A percentile compares a stretch with the other conserved stretches of the same genome.
phyloP scores from a whole-genome alignment of 2,329 filamentous ascomycete genomes.

The Corinectria fuckeliana region DNA sequence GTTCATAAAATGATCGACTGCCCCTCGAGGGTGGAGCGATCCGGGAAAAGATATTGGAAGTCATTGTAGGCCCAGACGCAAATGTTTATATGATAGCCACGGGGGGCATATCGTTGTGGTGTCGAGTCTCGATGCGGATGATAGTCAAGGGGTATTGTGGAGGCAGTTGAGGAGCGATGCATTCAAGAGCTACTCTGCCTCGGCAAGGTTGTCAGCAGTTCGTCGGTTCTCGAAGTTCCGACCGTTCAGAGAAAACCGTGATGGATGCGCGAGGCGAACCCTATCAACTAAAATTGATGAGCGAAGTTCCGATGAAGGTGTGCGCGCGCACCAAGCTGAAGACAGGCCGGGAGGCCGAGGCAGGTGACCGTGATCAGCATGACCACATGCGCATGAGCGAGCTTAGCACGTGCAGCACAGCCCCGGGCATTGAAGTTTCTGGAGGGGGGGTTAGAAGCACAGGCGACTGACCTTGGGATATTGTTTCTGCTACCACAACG shows the following conservation, averaged over 20 bases:
- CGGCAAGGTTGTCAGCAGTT: background rate
- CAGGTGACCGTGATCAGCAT: constrained; percentile 35
- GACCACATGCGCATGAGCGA: constrained; percentile 33
- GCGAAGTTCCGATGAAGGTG: background rate
- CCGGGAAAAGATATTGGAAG: constrained; percentile 56
- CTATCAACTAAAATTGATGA: background rate
- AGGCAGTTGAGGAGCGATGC: background rate
- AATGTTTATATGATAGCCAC: constrained; percentile 13
- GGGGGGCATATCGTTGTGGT: constrained; percentile 25
- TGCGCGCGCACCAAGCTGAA: background rate
- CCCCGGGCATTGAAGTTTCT: background rate
- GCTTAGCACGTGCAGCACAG: constrained; percentile 4
- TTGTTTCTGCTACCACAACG: background rate
- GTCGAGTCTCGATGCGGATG: background rate
- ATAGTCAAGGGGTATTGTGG: background rate
- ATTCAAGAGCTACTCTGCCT: background rate
- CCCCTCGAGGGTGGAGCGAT: constrained; percentile 40
- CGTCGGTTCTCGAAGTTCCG: background rate
- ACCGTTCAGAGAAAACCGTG: background rate
- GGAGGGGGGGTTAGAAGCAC: background rate
- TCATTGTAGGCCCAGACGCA: constrained; percentile 43
- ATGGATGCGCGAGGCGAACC: background rate
- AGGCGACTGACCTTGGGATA: background rate
- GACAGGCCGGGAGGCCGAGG: constrained; percentile 6
- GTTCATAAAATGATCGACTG: constrained; percentile 58